Evolutionary conservation across 345 rosid species (phyloP).

Genomic region (Eucalyptus paniculata): DNA sequence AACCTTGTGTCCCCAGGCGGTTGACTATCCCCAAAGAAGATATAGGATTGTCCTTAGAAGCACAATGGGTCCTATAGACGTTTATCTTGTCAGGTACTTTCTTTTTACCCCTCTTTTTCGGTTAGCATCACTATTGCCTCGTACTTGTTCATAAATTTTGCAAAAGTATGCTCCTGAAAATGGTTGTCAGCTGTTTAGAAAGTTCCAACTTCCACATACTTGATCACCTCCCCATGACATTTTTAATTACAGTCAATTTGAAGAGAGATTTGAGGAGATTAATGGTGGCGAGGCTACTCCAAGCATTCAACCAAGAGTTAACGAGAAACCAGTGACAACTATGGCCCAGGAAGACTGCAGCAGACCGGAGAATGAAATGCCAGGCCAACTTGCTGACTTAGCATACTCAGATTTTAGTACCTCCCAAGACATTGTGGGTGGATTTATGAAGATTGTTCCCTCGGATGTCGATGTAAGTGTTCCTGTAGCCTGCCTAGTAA

Average conservation of each 20-base stretch:
- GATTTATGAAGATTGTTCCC: constrained; percentile 90
- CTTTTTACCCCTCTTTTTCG: constrained; percentile 1
- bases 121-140: background rate
- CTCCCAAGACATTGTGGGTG: constrained; percentile 71
- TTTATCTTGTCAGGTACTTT: constrained; percentile 84
- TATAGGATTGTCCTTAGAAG: constrained; percentile 91
- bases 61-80: constrained; percentile 97
- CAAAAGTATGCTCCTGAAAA: background rate
- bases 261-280: constrained; percentile 82
- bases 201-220: background rate
- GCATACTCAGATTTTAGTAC: constrained; percentile 38
- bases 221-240: background rate
- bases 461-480: constrained; percentile 74
- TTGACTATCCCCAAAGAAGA: constrained; percentile 82
- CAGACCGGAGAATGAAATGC: constrained; percentile 38
- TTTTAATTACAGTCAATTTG: constrained; percentile 50
- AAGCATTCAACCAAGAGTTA: constrained; percentile 37
- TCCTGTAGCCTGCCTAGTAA: background rate
- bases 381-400: constrained; percentile 32
- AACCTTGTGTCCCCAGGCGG: constrained; percentile 39
- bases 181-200: background rate
- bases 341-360: constrained; percentile 25
- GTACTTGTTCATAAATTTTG: background rate
- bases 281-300: constrained; percentile 46
- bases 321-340: constrained; percentile 25